Evolutionary conservation across 2,329 filamentous ascomycete genomes (phyloP), one percentile per base, ranked within the genome.

Genomic region (Aspergillus latus): DNA sequence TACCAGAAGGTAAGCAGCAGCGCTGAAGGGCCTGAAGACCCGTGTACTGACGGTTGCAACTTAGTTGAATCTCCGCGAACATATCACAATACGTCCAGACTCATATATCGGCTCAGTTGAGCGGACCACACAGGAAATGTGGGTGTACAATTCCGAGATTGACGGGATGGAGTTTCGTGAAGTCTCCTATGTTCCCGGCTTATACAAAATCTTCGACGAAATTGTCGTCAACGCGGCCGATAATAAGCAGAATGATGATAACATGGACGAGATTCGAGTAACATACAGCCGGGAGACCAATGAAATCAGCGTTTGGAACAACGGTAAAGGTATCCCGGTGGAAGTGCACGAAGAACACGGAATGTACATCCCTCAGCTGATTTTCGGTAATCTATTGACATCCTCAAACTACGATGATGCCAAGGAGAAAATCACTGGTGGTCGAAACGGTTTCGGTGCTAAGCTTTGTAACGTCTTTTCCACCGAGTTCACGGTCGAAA

Each of bases 181-280:
- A 57, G 86, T 97, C 59, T 85, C 82, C 56, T 97, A 86, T 67
- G 93, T 97, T 1, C 94, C 94, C 4, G 94, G 94, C 79, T 83
- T 99, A 26, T 99, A 97, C 83, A 99, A 99, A 79, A 99, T 99
- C 66, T 97, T 99, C 68, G 94, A 99, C 72, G 94, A 99, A 74
- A 96, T 99, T 60, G 81, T 99, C 46, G 94, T 99, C 75, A 99
- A 99, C 75, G 95, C 94, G 26, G 94, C 94, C 57, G 94, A 99
- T 76, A 97, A 97, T 78, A 97, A 96, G 79, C 92, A 97, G 72
- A 88, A 90, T 60, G 92, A 97, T 72, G 80, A 85, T 64, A 87
- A 84, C 67, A 99, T 99, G 94, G 88, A 87, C 58, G 84, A 86
- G 63, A 89, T 99, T 69, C 90, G 92, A 64, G 88, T 99, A 52